Evolutionary conservation across 1,284 basidiomycete species (phyloP).

Genomic region (Marasmius fiardii): DNA sequence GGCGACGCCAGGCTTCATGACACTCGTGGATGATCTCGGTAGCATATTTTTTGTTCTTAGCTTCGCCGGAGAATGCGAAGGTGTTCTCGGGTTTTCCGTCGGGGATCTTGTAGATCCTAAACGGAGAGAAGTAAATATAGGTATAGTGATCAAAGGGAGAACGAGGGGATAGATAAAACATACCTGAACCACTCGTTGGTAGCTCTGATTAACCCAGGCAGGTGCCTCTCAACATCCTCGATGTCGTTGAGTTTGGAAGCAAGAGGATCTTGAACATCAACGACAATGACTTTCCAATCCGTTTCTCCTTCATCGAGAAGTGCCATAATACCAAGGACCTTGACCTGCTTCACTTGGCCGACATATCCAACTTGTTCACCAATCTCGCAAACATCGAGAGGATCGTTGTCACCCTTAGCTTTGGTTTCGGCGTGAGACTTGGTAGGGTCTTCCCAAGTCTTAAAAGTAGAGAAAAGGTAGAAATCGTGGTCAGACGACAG

Average conservation of each 20-base stretch:
- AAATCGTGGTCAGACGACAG: conserved; percentile 1
- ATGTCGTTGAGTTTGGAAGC: conserved; percentile 98
- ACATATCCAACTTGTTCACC: conserved; percentile 98
- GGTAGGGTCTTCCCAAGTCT: conserved; percentile 99
- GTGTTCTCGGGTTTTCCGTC: conserved; percentile 99
- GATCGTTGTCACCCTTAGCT: conserved; percentile 99
- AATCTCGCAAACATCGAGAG: conserved; percentile 99
- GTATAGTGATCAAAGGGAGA: conserved; percentile 6
- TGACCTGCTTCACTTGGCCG: conserved; percentile 99
- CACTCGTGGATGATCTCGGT: conserved; percentile 99
- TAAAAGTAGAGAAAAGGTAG: conserved; percentile 13
- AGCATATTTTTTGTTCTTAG: conserved; percentile 99
- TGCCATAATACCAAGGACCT: conserved; percentile 99
- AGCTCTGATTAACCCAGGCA: conserved; percentile 93
- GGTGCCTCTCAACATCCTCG: conserved; percentile 98
- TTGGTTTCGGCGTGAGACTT: conserved; percentile 94
- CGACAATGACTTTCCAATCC: conserved; percentile 98
- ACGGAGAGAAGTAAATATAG: conserved; percentile 2
- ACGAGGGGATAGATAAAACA: conserved; percentile 2
- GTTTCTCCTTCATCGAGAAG: conserved; percentile 97
- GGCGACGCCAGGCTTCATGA: conserved; percentile 97
- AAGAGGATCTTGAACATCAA: conserved; percentile 95
- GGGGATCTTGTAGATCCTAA: conserved; percentile 95
- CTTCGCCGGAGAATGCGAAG: conserved; percentile 99
- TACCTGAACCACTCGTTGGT: conserved; percentile 98